Evolutionary conservation across 1,284 basidiomycete genomes (phyloP).

Genomic region (Tilletia caries): DNA sequence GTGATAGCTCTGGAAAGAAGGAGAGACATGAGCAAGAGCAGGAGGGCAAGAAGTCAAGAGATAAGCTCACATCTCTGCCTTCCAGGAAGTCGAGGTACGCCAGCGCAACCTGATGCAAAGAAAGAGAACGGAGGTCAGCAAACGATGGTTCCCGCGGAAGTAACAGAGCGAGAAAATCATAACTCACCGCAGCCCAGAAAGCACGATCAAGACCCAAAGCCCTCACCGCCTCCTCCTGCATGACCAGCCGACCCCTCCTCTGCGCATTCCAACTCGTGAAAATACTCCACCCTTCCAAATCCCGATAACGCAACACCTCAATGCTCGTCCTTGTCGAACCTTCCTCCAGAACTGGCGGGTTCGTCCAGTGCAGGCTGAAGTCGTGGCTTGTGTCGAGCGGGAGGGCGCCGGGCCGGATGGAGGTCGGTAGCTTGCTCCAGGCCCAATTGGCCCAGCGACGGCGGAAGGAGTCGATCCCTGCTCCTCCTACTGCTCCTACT

Average conservation of each 20-base stretch:
- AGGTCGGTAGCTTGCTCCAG: constrained; percentile 31
- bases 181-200: constrained; percentile 40
- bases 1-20: constrained; percentile 45
- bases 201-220: constrained; percentile 32
- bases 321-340: constrained; percentile 11
- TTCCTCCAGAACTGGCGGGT: constrained; percentile 17
- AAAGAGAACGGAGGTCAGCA: not conserved
- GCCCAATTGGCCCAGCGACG: constrained; percentile 38
- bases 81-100: constrained; percentile 46
- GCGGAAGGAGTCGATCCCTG: not conserved
- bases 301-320: constrained; percentile 37
- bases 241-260: constrained; percentile 26
- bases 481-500: too few relatives aligned
- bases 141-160: too few relatives aligned
- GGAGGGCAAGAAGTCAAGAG: constrained; percentile 21
- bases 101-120: constrained; percentile 19
- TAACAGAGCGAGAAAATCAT: not conserved
- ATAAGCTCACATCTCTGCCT: constrained; percentile 32
- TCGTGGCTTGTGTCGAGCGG: constrained; percentile 35
- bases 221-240: constrained; percentile 35
- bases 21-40: not conserved
- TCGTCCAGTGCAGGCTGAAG: constrained; percentile 39
- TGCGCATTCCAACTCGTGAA: constrained; percentile 32
- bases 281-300: constrained; percentile 30
- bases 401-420: constrained; percentile 29